Base-by-base conservation (phyloP, 257 asterid genomes). In the Solanum etuberosum region DNA sequence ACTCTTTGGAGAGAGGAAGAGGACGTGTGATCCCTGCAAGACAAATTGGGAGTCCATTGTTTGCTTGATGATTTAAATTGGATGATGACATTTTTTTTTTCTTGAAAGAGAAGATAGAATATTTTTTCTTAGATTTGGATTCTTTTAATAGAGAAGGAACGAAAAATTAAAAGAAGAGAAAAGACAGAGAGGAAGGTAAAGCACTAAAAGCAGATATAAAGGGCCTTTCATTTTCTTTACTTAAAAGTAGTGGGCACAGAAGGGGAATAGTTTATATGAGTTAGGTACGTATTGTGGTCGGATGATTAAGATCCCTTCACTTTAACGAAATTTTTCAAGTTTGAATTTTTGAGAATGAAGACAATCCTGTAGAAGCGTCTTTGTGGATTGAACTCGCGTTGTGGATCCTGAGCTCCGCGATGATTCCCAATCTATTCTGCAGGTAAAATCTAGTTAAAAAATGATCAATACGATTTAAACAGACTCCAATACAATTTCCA, bases 21-120 rank as follows among this genome's bases (percentile, higher is more conserved):
- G 90, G 87, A 87, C 32, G 85, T 68, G 81, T 81, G 86, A 89
- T 88, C 88, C 90, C 90, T 43, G 88, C 90, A 65, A 92, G 90
- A 43, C 91, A 90, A 16, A 92, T 42, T 72, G 93, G 93, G 86
- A 92, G 90, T 31, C 93, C 93, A 38, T 88, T 68, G 43, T 13
- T 80, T 38, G 88, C 46, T 16, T 81, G 84, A 82, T 57, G 76
- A 76, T 86, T 86, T 38, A 67, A 72, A 54, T 51, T 35, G 35
- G 65, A 61, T 31, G 89, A 87, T 72, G 87, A 72, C 93, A 92
- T 73, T 87, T 86, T 65, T 18, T 11, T n/a, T 40, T 46, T 46
- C 29, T 80, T 8, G 65, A 80, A 4, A 43, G 25, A 78, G 9
- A 78, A 78, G 27, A 46, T n/a, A 42, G 1, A 78, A 15, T 2